These are phyloP conservation scores for Globisporangium camurandrum DNA, from an alignment of 352 stramenopile species.

Conservation along the genomic window DNA sequence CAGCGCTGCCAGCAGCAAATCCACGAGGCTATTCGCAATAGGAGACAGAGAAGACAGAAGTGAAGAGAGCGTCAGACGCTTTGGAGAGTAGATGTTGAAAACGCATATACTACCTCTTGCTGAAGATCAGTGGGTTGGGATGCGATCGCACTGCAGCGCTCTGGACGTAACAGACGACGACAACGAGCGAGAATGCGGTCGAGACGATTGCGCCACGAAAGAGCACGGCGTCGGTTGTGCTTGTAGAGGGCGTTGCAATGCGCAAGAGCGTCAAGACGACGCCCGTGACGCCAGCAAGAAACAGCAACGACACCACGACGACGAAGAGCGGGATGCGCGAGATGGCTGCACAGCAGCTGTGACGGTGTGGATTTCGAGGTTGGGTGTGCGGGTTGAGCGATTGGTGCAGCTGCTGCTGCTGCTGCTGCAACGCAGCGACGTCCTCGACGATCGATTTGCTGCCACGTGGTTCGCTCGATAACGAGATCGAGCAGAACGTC, in stretches of 20 bases:
- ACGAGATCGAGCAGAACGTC: constrained; percentile 57
- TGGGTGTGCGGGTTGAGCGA: constrained; percentile 4
- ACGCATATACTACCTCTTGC: constrained; percentile 64
- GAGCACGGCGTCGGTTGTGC: constrained; percentile 51
- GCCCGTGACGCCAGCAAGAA: constrained; percentile 30
- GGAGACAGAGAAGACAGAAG: not conserved
- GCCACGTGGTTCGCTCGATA: constrained; percentile 37
- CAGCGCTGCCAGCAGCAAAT: constrained; percentile 56
- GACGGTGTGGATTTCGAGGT: too few relatives aligned
- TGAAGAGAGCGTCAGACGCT: not conserved
- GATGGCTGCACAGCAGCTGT: not conserved
- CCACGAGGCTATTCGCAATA: constrained; percentile 37
- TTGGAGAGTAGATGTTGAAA: not conserved
- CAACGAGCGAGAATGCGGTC: constrained; percentile 56
- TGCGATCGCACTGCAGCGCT: constrained; percentile 53
- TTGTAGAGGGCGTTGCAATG: constrained; percentile 11
- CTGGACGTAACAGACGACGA: constrained; percentile 61
- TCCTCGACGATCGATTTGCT: constrained; percentile 35
- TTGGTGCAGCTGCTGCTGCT: constrained; percentile 18
- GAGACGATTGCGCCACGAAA: constrained; percentile 71
- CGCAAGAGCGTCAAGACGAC: constrained; percentile 20
- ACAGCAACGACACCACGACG: constrained; percentile 24
- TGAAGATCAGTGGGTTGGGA: constrained; percentile 83
- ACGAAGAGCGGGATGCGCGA: constrained; percentile 19
- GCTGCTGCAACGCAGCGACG: constrained; percentile 11